These are phyloP conservation scores for Coniosporium tulheliwenetii DNA, from an alignment of 2,329 filamentous ascomycete genomes.

Conservation along the genomic window DNA sequence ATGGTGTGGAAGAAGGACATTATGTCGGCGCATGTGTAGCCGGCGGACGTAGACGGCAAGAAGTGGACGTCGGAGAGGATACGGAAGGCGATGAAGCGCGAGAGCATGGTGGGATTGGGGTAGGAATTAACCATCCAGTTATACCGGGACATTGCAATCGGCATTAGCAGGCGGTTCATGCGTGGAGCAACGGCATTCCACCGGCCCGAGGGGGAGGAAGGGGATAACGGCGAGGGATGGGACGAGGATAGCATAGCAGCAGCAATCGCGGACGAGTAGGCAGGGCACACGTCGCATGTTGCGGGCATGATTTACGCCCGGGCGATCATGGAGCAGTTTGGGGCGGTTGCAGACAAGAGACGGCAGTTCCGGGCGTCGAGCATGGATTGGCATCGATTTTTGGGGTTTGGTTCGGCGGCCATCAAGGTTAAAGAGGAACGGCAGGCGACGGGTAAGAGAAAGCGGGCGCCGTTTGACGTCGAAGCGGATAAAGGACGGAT, in stretches of 20 bases:
- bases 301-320: neutral
- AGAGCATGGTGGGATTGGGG: neutral
- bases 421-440: no score
- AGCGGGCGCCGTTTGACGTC: neutral
- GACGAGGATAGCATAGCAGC: no score
- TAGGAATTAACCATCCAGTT: neutral
- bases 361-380: neutral
- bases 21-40: neutral
- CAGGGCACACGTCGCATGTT: neutral
- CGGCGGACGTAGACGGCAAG: neutral
- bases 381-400: neutral
- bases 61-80: neutral
- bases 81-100: neutral
- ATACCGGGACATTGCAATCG: neutral
- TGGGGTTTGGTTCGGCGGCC: neutral
- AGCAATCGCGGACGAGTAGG: neutral
- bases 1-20: neutral
- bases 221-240: no score
- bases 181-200: neutral
- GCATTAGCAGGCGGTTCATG: neutral
- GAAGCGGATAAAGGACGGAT: slow-evolving; percentile 2
- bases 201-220: no score
- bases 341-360: neutral
- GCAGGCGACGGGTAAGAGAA: no score
- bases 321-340: neutral